A percentile compares a stretch with the other conserved stretches of the same genome.
Conservation (phyloP, 176 grass and related monocot genomes). For the Lolium perenne region DNA sequence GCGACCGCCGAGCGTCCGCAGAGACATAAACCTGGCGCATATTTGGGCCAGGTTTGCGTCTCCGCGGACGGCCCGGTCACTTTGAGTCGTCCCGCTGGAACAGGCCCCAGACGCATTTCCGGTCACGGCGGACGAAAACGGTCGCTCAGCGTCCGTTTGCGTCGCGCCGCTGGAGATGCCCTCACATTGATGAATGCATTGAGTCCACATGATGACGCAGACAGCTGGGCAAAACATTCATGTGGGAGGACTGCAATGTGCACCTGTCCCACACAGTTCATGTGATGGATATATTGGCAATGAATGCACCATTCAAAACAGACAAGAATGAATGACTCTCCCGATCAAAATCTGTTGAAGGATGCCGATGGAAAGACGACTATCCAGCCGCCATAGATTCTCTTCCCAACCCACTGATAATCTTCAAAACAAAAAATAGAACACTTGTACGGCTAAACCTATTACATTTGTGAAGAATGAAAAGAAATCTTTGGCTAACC, state of each 20-base stretch:
- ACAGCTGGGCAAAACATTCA: conserved; percentile 35
- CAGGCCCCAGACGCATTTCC: too few species aligned
- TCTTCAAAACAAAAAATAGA: not conserved
- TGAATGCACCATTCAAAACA: conserved; percentile 43
- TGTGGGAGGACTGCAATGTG: conserved; percentile 4
- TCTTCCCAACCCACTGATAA: not conserved
- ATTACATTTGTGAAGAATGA: not conserved
- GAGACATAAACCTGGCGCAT: too few species aligned
- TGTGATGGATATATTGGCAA: conserved; percentile 51
- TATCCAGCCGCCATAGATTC: not conserved
- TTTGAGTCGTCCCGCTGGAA: too few species aligned
- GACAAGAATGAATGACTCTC: conserved; percentile 29
- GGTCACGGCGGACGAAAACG: too few species aligned
- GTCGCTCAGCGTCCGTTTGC: too few species aligned
- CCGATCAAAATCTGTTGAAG: conserved; percentile 25
- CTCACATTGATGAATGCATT: conserved; percentile 37
- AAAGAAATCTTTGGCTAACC: too few species aligned
- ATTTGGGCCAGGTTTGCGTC: too few species aligned
- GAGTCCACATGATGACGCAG: conserved; percentile 14
- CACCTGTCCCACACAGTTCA: conserved; percentile 39
- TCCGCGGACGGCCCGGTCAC: too few species aligned
- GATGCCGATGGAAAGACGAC: conserved; percentile 6
- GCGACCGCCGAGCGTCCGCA: too few species aligned
- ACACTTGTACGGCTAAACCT: not conserved
- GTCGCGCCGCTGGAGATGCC: too few species aligned